Evolutionary conservation across 495 filamentous ascomycete genomes (phyloP).

Genomic region (Copromyces sp.): DNA sequence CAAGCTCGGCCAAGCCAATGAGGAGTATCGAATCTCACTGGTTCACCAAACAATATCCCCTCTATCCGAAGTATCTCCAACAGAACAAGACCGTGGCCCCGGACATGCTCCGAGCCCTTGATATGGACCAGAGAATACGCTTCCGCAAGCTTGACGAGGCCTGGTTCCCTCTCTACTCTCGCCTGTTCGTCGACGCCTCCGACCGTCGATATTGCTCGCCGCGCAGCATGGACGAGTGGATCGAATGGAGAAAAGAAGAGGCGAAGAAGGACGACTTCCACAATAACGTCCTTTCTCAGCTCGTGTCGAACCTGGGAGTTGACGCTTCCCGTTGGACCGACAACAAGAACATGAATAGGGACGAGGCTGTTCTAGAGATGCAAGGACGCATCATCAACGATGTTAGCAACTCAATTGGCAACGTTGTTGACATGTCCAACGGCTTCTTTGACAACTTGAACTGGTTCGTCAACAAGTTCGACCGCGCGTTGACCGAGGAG

Average conservation of each 20-base stretch:
- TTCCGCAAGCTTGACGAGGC: slow-evolving; percentile 5
- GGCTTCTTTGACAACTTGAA: neutral
- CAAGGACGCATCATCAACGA: neutral
- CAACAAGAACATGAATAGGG: neutral
- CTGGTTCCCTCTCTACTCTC: slow-evolving; percentile 6
- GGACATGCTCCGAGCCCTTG: neutral
- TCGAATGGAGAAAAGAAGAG: neutral
- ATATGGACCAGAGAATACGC: slow-evolving; percentile 7
- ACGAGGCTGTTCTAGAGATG: neutral
- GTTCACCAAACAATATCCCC: slow-evolving; percentile 2
- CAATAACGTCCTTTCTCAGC: neutral
- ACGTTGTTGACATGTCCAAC: neutral
- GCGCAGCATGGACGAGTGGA: slow-evolving; percentile 15
- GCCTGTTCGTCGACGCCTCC: neutral
- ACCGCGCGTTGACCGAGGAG: neutral
- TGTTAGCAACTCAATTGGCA: neutral
- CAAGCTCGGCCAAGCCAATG: slow-evolving; percentile 16
- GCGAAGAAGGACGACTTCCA: neutral
- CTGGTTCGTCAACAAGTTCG: neutral
- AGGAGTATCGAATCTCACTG: neutral
- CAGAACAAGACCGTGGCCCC: neutral
- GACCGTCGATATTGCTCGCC: slow-evolving; percentile 5
- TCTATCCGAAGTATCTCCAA: neutral
- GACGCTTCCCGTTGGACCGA: neutral
- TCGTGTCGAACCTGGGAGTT: neutral